Evolutionary conservation across 306 rosid genomes (phyloP).

Genomic region (Cicer arietinum): DNA sequence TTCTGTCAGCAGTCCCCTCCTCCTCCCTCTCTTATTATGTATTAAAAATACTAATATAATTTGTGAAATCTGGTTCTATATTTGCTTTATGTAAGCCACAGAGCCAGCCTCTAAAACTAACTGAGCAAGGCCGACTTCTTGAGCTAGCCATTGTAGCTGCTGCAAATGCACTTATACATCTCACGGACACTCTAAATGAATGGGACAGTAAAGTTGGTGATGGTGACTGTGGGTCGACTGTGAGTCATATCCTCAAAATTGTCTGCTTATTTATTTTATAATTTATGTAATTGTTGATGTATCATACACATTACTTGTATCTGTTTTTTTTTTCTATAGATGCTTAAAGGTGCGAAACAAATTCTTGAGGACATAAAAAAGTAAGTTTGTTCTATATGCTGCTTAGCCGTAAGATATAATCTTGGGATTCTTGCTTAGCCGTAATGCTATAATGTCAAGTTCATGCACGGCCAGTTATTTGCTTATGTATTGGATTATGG

Average conservation of each 20-base stretch:
- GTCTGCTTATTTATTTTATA: slow-evolving; percentile 7
- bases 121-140: slow-evolving; percentile 72
- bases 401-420: slow-evolving; percentile 32
- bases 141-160: slow-evolving; percentile 85
- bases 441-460: slow-evolving; percentile 22
- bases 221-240: slow-evolving; percentile 98
- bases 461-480: slow-evolving; percentile 1
- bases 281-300: slow-evolving; percentile 32
- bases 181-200: slow-evolving; percentile 75
- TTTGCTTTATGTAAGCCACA: slow-evolving; percentile 59
- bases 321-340: slow-evolving; percentile 59
- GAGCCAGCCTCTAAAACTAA: slow-evolving; percentile 68
- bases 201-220: slow-evolving; percentile 97
- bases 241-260: slow-evolving; percentile 53
- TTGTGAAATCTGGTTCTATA: slow-evolving; percentile 31
- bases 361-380: slow-evolving; percentile 79
- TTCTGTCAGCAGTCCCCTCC: neutral
- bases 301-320: slow-evolving; percentile 37
- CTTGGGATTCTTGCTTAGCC: slow-evolving; percentile 15
- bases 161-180: slow-evolving; percentile 70
- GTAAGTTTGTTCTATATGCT: slow-evolving; percentile 53
- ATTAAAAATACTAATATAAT: slow-evolving; percentile 8
- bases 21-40: neutral
- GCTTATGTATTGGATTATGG: slow-evolving; percentile 25
- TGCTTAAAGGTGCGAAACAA: slow-evolving; percentile 85